Conservation (phyloP, 2,329 filamentous ascomycete genomes). For the Fusarium vanettenii region DNA sequence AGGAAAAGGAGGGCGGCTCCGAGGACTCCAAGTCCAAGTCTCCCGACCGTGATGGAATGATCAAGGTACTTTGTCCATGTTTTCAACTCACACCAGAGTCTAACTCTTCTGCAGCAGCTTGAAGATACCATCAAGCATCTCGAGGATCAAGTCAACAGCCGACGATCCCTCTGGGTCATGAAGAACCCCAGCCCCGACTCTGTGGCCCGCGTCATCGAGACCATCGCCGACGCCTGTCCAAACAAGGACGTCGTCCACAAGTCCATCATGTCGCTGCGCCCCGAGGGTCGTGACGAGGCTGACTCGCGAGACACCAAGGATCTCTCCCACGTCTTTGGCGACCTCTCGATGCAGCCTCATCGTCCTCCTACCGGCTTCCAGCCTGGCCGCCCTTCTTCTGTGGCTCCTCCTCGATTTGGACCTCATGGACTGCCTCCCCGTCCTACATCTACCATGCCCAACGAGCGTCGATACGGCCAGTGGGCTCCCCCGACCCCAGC, state of each 20-base stretch:
- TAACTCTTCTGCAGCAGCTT: constrained; percentile 41
- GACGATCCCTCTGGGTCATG: constrained; percentile 51
- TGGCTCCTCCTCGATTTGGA: constrained; percentile 46
- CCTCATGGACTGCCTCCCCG: constrained; percentile 46
- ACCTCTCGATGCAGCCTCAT: constrained; percentile 21
- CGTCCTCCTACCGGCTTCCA: constrained; percentile 45
- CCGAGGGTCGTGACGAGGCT: constrained; percentile 17
- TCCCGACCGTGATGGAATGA: constrained; percentile 39
- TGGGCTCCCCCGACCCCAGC: constrained; percentile 38
- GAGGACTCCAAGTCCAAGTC: constrained; percentile 31
- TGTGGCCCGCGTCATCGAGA: constrained; percentile 48
- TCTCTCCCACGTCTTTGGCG: constrained; percentile 22
- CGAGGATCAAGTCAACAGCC: constrained; percentile 51
- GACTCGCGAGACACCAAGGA: constrained; percentile 29
- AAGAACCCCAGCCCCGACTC: constrained; percentile 48
- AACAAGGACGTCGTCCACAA: constrained; percentile 43
- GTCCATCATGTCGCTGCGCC: constrained; percentile 43
- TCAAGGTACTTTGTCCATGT: constrained; percentile 43
- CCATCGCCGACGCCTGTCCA: constrained; percentile 44
- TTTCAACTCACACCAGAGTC: neutral
- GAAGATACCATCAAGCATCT: constrained; percentile 49
- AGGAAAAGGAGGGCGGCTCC: constrained; percentile 38
- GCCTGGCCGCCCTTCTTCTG: constrained; percentile 27
- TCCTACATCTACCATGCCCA: constrained; percentile 39
- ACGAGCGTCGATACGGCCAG: constrained; percentile 39